Evolutionary conservation across 495 filamentous ascomycete genomes (phyloP), one percentile per base, ranked within the genome.

Genomic region (Aspergillus egyptiacus): DNA sequence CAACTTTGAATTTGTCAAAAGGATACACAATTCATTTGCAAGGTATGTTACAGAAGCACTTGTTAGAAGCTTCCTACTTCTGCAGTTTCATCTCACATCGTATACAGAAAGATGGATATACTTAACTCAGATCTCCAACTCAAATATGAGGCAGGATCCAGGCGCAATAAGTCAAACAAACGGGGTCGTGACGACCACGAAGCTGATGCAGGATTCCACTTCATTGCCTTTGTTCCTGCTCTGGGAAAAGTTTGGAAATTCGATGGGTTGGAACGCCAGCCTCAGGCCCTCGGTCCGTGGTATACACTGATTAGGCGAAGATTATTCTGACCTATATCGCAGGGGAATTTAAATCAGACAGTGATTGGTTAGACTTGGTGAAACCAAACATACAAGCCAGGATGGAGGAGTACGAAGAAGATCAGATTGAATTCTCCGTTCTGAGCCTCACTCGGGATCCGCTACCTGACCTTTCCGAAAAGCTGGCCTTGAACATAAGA

Each of bases 141-240:
- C 15, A 74, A 81, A 25, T 75, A 80, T 28, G 81, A 87, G 33
- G 73, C 76, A 1, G 69, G 69, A 5, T 62, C 66, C 0, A 75
- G 73, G 41, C 75, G 68, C 46, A 74, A 57, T 33, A 53, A 57
- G 6, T 59, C 68, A 17, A 55, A 51, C 0, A 72, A 71, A 45
- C 53, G 63, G 14, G 61, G 44, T 1, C 57, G 62, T 6, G 65
- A 70, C 28, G 66, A 71, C 9, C 62, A 66, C 10, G 65, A 77
- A 6, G 69, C 70, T 0, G 78, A 84, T 34, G 64, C 69, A 3
- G 78, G 73, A 1, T 93, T 84, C 55, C 93, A 98, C 58, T 98
- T 91, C 62, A 85, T 95, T 53, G 90, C 89, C 3, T 95, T 87
- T 59, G 83, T 96, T 34, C 89, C 91, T 10, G 76, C 84, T 14